Evolutionary conservation across 495 filamentous ascomycete species (phyloP).

Genomic region (Xylaria curta): DNA sequence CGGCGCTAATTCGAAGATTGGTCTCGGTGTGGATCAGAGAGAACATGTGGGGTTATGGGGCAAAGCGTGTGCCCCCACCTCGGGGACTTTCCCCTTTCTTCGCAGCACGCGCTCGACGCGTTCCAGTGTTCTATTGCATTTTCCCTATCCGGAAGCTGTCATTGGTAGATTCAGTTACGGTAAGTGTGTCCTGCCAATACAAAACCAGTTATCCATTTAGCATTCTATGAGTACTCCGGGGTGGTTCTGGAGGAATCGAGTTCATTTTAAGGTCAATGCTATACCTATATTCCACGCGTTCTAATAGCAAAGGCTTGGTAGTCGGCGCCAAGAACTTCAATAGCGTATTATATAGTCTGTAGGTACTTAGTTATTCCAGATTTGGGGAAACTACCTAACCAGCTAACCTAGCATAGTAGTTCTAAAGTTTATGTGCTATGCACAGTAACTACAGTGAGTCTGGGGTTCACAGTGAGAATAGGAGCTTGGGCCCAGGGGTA

Average conservation of each 20-base stretch:
- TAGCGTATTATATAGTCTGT: not conserved
- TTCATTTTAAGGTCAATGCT: not conserved
- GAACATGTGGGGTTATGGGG: conserved; percentile 13
- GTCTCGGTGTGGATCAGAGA: not conserved
- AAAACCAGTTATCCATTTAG: not conserved
- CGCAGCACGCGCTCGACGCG: conserved; percentile 14
- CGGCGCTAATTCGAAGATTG: not conserved
- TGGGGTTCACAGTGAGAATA: not conserved
- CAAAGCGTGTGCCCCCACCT: not conserved
- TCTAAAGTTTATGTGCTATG: too few species aligned
- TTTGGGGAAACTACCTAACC: not conserved
- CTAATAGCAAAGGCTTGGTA: not conserved
- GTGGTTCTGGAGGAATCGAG: not conserved
- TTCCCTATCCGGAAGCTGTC: not conserved
- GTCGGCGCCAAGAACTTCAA: conserved; percentile 6
- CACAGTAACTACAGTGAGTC: not conserved
- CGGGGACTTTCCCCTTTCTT: not conserved
- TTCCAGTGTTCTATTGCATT: not conserved
- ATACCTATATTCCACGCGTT: not conserved
- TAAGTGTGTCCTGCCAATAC: not conserved
- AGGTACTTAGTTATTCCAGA: not conserved
- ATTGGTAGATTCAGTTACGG: not conserved
- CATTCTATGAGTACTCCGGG: too few species aligned
- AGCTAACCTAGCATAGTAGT: too few species aligned
- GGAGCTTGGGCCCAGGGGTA: conserved; percentile 18